Base-by-base conservation (phyloP, 129 eudicot species). In the Glebionis coronaria region DNA sequence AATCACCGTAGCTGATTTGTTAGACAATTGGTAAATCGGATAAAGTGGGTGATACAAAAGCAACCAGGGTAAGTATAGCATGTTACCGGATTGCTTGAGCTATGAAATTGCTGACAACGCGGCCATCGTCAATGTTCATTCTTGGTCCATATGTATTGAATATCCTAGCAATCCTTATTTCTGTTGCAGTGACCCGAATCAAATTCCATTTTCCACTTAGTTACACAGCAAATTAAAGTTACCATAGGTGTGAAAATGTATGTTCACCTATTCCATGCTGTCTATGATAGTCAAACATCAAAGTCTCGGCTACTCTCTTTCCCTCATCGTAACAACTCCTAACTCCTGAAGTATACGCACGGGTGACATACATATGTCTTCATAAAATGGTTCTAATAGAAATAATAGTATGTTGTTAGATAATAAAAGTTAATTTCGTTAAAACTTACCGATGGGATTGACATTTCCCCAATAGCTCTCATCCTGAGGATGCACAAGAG, bases 381-480 rank as follows among this genome's bases (percentile, higher is more conserved):
- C 68, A 57, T 9, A 2, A 56, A 9, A 56, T 21, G 8, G 27
- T 11, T 9, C 3, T 23, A 53, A 49, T 13, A 49, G n/a, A 0
- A 4, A 4, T 12, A 12, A 49, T 12, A 49, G 54, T 0, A 14
- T 5, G 0, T 49, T 49, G 14, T 12, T 12, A 10, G 54, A 49
- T 49, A 14, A 12, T 14, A 13, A 5, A 49, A 13, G 54, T 47
- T n/a, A 9, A 53, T 9, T 9, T 1, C 0, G 29, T 35, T 54
- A 0, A 42, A 45, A 72, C 4, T 25, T 86, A 86, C 97, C 97
- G 8, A 90, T 90, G 10, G 97, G 97, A 76, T 90, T 90, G 47
- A 90, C 97, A 80, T 90, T 90, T 76, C 97, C 97, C 97, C 97
- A 90, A 70, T 90, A 90, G 81, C 87, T 85, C 74, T 88, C 96